phyloP scores from a whole-genome alignment of 2,329 filamentous ascomycete genomes.

The Aspergillus sp. region DNA sequence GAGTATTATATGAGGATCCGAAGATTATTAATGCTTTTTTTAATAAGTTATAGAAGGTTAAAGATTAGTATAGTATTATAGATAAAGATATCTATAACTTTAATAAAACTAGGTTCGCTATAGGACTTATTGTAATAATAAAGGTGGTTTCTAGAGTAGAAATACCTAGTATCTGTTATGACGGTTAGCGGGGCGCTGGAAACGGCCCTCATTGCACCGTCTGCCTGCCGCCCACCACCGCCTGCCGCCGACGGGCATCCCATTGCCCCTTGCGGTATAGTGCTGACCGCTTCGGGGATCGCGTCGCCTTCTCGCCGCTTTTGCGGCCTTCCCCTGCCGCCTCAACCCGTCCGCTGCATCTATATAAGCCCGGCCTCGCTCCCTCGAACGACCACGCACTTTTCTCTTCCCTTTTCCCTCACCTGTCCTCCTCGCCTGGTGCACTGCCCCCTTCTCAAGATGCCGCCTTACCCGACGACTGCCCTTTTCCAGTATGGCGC shows the following conservation, averaged over 20 bases:
- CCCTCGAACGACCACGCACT: conserved; percentile 11
- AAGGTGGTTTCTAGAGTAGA: too few relatives aligned
- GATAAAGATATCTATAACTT: too few relatives aligned
- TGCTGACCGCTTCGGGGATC: conserved; percentile 6
- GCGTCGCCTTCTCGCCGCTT: conserved; percentile 8
- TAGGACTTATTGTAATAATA: too few relatives aligned
- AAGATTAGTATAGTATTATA: too few relatives aligned
- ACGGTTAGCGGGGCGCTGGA: conserved; percentile 5
- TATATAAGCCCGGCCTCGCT: conserved; percentile 13
- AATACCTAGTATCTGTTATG: too few relatives aligned
- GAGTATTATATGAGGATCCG: too few relatives aligned
- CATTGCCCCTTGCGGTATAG: conserved; percentile 7
- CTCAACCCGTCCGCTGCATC: conserved; percentile 10
- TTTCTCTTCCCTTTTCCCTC: conserved; percentile 5
- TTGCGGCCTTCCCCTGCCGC: conserved; percentile 9
- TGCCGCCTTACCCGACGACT: conserved; percentile 3
- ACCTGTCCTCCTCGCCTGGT: background rate
- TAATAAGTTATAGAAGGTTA: too few relatives aligned
- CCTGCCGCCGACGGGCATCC: conserved; percentile 2
- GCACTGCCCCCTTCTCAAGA: conserved; percentile 7
- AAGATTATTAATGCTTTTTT: too few relatives aligned
- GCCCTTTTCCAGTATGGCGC: conserved; percentile 1
- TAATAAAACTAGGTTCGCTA: too few relatives aligned
- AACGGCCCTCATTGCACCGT: conserved; percentile 11
- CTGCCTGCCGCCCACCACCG: conserved; percentile 7